Percentiles rank a stretch among this genome's conserved stretches.
Conservation (phyloP, 2,329 filamentous ascomycete genomes). For the Phialophora expanda region DNA sequence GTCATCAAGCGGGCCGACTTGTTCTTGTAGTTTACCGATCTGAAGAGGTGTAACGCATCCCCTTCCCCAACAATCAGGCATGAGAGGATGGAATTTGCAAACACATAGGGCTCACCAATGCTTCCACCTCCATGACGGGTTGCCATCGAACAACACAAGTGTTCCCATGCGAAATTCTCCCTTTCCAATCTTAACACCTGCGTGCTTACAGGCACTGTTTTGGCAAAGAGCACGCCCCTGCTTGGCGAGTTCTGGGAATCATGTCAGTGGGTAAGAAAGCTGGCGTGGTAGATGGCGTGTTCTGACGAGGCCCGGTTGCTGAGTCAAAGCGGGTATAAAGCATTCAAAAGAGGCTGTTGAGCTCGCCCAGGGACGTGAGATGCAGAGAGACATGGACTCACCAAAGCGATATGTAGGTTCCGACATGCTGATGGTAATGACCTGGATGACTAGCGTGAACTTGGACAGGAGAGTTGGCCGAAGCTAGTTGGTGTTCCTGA, state of each 20-base stretch:
- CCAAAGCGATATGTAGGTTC: constrained; percentile 33
- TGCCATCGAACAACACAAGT: constrained; percentile 67
- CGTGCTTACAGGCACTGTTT: constrained; percentile 73
- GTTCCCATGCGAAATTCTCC: constrained; percentile 77
- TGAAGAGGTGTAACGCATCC: constrained; percentile 83
- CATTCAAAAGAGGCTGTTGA: neutral
- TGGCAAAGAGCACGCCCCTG: constrained; percentile 76
- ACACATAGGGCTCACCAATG: constrained; percentile 72
- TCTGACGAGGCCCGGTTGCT: neutral
- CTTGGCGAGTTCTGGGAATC: constrained; percentile 68
- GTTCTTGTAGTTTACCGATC: constrained; percentile 67
- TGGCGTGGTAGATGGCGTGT: neutral
- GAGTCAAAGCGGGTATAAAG: neutral
- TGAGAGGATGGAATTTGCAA: neutral
- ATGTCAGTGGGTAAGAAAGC: neutral
- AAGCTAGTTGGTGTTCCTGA: neutral
- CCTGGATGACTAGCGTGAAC: neutral
- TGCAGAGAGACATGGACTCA: constrained; percentile 9
- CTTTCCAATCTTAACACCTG: constrained; percentile 73
- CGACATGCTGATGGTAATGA: constrained; percentile 19
- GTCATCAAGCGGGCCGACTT: constrained; percentile 55
- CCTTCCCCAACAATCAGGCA: constrained; percentile 57
- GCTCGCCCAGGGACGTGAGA: neutral
- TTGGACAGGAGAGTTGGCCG: neutral
- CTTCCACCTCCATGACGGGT: constrained; percentile 75